Base-by-base conservation (phyloP, 2,329 filamentous ascomycete species). In the Coleophoma eucalyptorum region DNA sequence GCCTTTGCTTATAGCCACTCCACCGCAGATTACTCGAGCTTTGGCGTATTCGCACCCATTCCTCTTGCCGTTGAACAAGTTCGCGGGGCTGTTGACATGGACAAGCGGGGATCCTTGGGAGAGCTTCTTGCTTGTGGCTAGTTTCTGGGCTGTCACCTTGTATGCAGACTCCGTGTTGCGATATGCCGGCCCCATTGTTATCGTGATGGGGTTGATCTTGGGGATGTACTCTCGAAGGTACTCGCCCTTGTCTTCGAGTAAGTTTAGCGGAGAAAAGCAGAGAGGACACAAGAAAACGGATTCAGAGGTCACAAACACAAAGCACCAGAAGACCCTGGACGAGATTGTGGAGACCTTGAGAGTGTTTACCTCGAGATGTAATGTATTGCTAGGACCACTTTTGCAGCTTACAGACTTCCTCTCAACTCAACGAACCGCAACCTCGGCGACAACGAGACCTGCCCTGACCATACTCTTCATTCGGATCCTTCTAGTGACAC, bases 21-120 rank as follows among this genome's bases (percentile, higher is more conserved):
- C 94, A 41, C 94, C 94, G 2, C 90, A 96, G 66, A 87, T 99
- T 67, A 99, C 94, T 2, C 84, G 94, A 60, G 92, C 93, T 13
- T 79, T 99, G 53, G 93, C 93, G 57, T 97, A 97, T 68, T 96
- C 92, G 56, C 93, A 99, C 66, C 92, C 94, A 0, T 97, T 97
- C 66, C 77, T 99, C 7, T 75, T 96, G 7, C 91, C 92, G 5
- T 75, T 97, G 51, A 97, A 97, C 68, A 89, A 87, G 65, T 70
- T 96, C 15, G 87, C 81, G 3, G 94, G 93, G 0, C 74, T 99
- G 54, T 65, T 99, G 56, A 96, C 89, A 72, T 99, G 94, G 94
- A 96, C 90, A 8, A 92, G 88, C 1, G 88, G 83, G 37, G 94
- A 99, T 66, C 85, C 92, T 0, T 99, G 93, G 93, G 91, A 97